Evolutionary conservation across 2,329 filamentous ascomycete species (phyloP).

Genomic region (Arthrobotrys sinensis): DNA sequence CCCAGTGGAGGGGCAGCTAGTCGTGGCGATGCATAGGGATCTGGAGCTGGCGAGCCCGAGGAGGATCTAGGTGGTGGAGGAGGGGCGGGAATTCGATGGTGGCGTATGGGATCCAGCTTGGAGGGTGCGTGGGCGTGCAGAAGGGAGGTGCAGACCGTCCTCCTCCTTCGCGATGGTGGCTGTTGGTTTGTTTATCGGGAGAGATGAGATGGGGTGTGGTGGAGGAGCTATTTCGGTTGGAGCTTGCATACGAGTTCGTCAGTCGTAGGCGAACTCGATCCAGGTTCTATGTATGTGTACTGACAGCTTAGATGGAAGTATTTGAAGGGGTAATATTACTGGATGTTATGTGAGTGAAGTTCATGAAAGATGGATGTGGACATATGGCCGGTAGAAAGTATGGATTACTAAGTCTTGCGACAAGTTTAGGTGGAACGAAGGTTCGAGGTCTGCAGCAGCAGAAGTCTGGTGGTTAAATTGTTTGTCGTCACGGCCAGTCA

Average conservation of each 20-base stretch:
- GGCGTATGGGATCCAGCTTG: constrained; percentile 61
- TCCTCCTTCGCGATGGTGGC: constrained; percentile 30
- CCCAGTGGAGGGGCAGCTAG: constrained; percentile 57
- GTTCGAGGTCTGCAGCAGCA: no score
- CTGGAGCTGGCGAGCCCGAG: constrained; percentile 54
- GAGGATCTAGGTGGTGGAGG: constrained; percentile 51
- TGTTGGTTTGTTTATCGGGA: constrained; percentile 24
- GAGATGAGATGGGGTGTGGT: constrained; percentile 39
- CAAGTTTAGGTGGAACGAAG: constrained; percentile 3
- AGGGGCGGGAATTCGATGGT: constrained; percentile 59
- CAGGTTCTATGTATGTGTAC: neutral
- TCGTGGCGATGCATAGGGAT: constrained; percentile 54
- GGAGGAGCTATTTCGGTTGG: neutral
- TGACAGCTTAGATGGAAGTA: constrained; percentile 4
- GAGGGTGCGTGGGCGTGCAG: constrained; percentile 13
- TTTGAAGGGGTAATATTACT: neutral
- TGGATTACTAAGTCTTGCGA: constrained; percentile 2
- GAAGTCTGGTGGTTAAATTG: neutral
- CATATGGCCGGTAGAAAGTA: neutral
- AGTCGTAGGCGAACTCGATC: neutral
- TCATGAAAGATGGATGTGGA: neutral
- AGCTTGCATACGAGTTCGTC: neutral
- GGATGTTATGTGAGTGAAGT: neutral
- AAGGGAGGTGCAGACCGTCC: constrained; percentile 27
- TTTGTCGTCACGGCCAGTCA: constrained; percentile 40